Conservation (phyloP, 805 yeast genomes). For the Yamadazyma scolyti region DNA sequence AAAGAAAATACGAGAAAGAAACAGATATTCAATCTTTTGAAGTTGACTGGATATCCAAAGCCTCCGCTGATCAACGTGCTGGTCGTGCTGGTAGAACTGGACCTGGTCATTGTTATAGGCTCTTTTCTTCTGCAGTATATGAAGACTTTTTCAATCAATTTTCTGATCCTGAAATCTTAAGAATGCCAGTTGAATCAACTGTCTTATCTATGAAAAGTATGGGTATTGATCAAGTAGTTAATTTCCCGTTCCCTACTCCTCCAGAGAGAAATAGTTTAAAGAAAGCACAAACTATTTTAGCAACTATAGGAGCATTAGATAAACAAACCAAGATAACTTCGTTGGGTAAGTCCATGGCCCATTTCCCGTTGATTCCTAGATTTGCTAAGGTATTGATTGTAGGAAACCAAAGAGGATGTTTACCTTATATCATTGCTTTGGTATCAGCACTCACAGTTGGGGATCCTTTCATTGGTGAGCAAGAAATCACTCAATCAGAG, state of each 20-base stretch:
- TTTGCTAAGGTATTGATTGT: conserved; percentile 85
- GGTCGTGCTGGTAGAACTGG: conserved; percentile 99
- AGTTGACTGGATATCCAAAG: conserved; percentile 89
- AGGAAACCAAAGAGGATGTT: conserved; percentile 81
- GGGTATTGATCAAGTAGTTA: conserved; percentile 88
- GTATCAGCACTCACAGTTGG: conserved; percentile 94
- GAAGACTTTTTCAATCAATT: conserved; percentile 84
- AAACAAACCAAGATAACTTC: conserved; percentile 57
- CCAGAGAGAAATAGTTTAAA: conserved; percentile 62
- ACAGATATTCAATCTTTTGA: conserved; percentile 93
- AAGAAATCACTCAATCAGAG: conserved; percentile 43
- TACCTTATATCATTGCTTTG: conserved; percentile 85
- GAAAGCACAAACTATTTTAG: conserved; percentile 65
- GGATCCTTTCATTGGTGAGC: conserved; percentile 77
- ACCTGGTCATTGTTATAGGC: conserved; percentile 94
- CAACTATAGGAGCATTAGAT: conserved; percentile 75
- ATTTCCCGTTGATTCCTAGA: conserved; percentile 91
- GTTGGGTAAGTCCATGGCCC: conserved; percentile 80
- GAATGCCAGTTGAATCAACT: conserved; percentile 97
- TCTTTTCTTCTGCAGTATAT: conserved; percentile 89
- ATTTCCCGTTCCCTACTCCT: conserved; percentile 96
- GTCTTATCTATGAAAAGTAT: conserved; percentile 93
- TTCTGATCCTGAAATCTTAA: conserved; percentile 80
- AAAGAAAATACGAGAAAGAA: conserved; percentile 73
- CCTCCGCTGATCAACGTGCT: conserved; percentile 91